Percentiles rank a stretch among this genome's conserved stretches.
These are phyloP conservation scores for Russula sp. DNA, from an alignment of 768 basidiomycete genomes.

Conservation along the genomic window DNA sequence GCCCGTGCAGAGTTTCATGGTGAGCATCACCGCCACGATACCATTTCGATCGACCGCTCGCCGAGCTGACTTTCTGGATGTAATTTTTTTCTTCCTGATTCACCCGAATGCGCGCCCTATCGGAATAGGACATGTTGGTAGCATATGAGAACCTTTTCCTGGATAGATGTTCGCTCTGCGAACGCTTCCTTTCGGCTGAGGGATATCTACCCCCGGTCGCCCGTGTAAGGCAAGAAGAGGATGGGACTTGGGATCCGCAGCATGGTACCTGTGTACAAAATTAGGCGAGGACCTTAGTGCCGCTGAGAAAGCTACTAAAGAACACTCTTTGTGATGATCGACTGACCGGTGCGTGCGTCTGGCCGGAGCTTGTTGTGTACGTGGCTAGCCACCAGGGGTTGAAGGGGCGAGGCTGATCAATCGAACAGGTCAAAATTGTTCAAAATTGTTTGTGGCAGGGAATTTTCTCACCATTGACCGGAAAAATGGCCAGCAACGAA, in stretches of 20 bases:
- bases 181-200: constrained; percentile 64
- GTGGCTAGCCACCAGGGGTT: neutral
- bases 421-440: constrained; percentile 1
- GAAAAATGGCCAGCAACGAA: neutral
- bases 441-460: constrained; percentile 2
- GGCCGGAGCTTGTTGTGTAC: constrained; percentile 12
- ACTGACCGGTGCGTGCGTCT: neutral
- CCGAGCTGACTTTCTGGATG: neutral
- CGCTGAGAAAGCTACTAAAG: neutral
- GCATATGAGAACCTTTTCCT: constrained; percentile 63
- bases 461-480: neutral
- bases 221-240: constrained; percentile 49
- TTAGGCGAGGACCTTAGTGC: constrained; percentile 2
- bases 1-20: constrained; percentile 53
- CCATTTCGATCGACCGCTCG: neutral
- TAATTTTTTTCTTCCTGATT: constrained; percentile 3
- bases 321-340: neutral
- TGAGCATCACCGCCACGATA: constrained; percentile 32
- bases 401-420: constrained; percentile 4
- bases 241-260: constrained; percentile 47
- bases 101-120: constrained; percentile 13
- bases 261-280: constrained; percentile 46
- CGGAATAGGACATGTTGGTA: constrained; percentile 47
- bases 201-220: constrained; percentile 72
- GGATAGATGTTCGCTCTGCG: constrained; percentile 56